Conservation (phyloP, 2,329 filamentous ascomycete genomes). For the Scorias spongiosa region DNA sequence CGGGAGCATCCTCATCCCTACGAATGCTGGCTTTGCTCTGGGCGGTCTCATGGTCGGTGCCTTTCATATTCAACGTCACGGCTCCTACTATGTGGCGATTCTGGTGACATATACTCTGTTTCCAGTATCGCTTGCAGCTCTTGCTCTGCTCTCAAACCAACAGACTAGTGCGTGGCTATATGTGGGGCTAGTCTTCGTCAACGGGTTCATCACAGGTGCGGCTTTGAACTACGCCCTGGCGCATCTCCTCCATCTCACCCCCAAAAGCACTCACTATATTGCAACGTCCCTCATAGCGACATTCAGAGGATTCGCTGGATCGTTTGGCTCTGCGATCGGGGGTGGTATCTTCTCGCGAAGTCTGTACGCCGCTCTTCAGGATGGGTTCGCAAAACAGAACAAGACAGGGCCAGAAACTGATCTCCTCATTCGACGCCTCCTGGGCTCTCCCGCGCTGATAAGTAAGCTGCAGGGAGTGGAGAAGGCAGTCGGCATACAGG, state of each 20-base stretch:
- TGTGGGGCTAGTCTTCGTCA: conserved; percentile 47
- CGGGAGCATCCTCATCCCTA: conserved; percentile 64
- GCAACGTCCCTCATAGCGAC: conserved; percentile 62
- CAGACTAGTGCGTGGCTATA: conserved; percentile 38
- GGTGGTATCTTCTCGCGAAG: conserved; percentile 59
- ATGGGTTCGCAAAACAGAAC: conserved; percentile 33
- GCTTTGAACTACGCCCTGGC: conserved; percentile 68
- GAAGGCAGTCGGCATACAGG: conserved; percentile 34
- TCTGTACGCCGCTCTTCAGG: conserved; percentile 39
- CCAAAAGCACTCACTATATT: conserved; percentile 53
- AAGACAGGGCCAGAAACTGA: conserved; percentile 26
- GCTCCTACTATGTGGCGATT: conserved; percentile 49
- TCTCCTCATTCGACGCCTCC: conserved; percentile 37
- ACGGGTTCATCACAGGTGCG: conserved; percentile 59
- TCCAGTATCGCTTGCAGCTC: conserved; percentile 39
- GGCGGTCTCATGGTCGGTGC: conserved; percentile 60
- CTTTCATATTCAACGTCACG: conserved; percentile 57
- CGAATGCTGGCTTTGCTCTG: conserved; percentile 61
- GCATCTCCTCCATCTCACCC: conserved; percentile 60
- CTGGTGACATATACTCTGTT: conserved; percentile 46
- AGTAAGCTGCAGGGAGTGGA: conserved; percentile 33
- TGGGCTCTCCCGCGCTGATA: conserved; percentile 45
- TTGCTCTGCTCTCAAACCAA: conserved; percentile 42
- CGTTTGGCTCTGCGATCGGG: conserved; percentile 65
- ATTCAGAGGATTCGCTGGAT: conserved; percentile 67